These are phyloP conservation scores for Nannochloropsis oceanica DNA, from an alignment of 108 stramenopile genomes.

Conservation along the genomic window DNA sequence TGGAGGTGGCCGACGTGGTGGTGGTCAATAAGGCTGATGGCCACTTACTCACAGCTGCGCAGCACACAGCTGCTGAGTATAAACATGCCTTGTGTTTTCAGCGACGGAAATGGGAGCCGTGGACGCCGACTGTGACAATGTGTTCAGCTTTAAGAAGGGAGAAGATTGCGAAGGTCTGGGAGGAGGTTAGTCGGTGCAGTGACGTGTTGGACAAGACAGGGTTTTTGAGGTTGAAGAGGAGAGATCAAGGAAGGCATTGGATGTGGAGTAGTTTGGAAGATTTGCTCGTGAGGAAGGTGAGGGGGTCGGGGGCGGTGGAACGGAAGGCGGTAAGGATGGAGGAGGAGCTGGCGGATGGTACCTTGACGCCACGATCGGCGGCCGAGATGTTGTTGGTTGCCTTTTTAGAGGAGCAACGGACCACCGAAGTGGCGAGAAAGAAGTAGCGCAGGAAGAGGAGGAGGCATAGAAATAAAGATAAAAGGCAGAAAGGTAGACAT, in stretches of 20 bases:
- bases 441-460: too few species aligned
- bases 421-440: too few species aligned
- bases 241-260: not conserved
- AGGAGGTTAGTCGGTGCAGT: constrained; percentile 6
- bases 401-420: not conserved
- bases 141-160: constrained; percentile 17
- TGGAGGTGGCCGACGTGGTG: constrained; percentile 83
- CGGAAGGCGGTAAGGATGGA: not conserved
- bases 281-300: not conserved
- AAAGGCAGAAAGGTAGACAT: too few species aligned
- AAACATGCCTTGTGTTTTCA: not conserved
- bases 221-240: not conserved
- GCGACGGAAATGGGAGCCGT: constrained; percentile 6
- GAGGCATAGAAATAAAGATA: too few species aligned
- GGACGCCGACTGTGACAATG: constrained; percentile 25
- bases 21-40: constrained; percentile 94
- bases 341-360: not conserved
- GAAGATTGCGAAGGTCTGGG: constrained; percentile 25
- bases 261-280: constrained; percentile 8
- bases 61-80: constrained; percentile 8
- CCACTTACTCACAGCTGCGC: constrained; percentile 15
- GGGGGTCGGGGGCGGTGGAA: not conserved
- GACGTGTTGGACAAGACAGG: not conserved
- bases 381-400: not conserved
- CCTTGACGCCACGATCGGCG: constrained; percentile 1